Evolutionary conservation across 129 eudicot genomes (phyloP).

Genomic region (Heracleum sosnowskyi): DNA sequence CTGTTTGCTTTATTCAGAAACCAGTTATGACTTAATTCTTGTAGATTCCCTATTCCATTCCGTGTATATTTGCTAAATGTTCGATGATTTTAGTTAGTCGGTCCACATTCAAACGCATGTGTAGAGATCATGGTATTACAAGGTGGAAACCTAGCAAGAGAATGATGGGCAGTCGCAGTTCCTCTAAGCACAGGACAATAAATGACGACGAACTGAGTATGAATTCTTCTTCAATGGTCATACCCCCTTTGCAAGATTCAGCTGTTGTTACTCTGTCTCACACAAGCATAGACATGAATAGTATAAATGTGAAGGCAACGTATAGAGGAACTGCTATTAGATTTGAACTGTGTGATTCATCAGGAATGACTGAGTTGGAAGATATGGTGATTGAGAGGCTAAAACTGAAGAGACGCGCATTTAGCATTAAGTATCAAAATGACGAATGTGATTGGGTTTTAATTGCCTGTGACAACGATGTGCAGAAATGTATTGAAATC

Average conservation of each 20-base stretch:
- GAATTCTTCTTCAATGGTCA: background rate
- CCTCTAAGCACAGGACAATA: background rate
- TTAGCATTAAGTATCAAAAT: slow-evolving; percentile 12
- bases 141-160: background rate
- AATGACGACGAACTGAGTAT: background rate
- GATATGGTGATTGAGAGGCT: slow-evolving; percentile 23
- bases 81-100: background rate
- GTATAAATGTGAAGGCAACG: slow-evolving; percentile 18
- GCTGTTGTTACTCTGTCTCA: background rate
- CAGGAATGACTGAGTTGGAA: slow-evolving; percentile 16
- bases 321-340: slow-evolving; percentile 12
- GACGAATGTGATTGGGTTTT: slow-evolving; percentile 28
- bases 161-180: background rate
- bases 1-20: too few species aligned
- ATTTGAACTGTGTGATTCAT: slow-evolving; percentile 12
- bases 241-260: background rate
- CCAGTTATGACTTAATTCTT: too few species aligned
- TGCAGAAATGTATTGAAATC: background rate
- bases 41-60: too few species aligned
- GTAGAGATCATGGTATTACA: background rate
- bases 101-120: background rate
- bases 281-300: background rate
- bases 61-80: background rate
- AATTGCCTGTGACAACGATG: slow-evolving; percentile 11
- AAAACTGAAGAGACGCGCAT: slow-evolving; percentile 5